A percentile compares a stretch with the other conserved stretches of the same genome.
Conservation (phyloP, 176 grass and related monocot species). For the Aechmea fasciata region DNA sequence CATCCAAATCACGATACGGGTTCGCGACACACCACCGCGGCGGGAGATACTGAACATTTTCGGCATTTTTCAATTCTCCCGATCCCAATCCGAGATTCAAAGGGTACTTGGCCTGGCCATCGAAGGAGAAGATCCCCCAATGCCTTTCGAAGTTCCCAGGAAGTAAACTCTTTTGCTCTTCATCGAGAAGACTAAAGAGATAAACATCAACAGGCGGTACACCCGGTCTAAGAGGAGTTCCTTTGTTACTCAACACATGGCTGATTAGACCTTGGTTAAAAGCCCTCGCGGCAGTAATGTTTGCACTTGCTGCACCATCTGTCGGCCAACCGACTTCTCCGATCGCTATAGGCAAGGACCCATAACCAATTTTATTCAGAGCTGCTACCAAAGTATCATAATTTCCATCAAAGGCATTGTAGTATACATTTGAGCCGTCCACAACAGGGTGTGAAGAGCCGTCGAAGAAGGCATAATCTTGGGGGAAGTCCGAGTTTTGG, state of each 20-base stretch:
- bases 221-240: constrained; percentile 70
- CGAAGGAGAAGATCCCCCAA: constrained; percentile 92
- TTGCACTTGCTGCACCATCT: constrained; percentile 79
- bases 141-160: constrained; percentile 92
- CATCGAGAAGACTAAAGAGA: constrained; percentile 85
- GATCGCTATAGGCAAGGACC: constrained; percentile 64
- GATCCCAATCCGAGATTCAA: constrained; percentile 71
- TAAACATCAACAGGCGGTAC: constrained; percentile 70
- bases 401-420: constrained; percentile 97
- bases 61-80: constrained; percentile 60
- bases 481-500: constrained; percentile 75
- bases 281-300: constrained; percentile 70
- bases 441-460: constrained; percentile 87
- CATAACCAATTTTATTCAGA: constrained; percentile 67
- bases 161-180: constrained; percentile 63
- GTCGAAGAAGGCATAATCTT: constrained; percentile 96
- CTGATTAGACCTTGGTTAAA: constrained; percentile 88
- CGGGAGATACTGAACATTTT: constrained; percentile 71
- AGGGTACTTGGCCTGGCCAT: constrained; percentile 88
- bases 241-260: constrained; percentile 66
- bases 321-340: constrained; percentile 97
- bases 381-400: constrained; percentile 84
- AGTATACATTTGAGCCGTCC: constrained; percentile 73
- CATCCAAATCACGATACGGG: constrained; percentile 34
- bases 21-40: constrained; percentile 74